Base-by-base conservation (phyloP, 805 yeast genomes). In the Yueomyces sp. region DNA sequence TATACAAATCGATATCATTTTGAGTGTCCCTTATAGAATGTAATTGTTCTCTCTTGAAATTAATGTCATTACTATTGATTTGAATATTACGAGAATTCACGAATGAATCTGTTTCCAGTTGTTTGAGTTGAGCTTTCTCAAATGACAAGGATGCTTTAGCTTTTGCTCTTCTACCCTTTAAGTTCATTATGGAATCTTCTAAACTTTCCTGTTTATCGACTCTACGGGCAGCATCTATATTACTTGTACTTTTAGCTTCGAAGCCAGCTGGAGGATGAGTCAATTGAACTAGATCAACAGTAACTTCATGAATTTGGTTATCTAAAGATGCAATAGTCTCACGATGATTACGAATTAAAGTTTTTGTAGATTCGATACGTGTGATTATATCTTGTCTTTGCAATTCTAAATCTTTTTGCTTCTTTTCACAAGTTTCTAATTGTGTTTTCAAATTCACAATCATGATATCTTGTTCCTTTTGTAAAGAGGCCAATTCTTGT, bases 311-410 rank as follows among this genome's bases (percentile, higher is more conserved):
- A 34, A 34, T 34, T 34, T 34, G 37, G 1, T 5, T 5, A 34
- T 34, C 37, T 9, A 34, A 59, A 36, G 56, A 59, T 11, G 50
- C 62, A 40, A 64, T 61, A n/a, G 56, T 54, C 8, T 50, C 55
- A 45, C 60, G 61, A 42, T 74, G 61, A 37, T 58, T 52, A 11
- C 63, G 65, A 37, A 66, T 52, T 1, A 56, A 51, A 4, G 46
- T 45, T 32, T 50, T 54, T 37, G 77, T 63, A 42, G 62, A 60
- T 33, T 63, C 72, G 49, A 78, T 67, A 54, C 74, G 68, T 28
- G 59, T 55, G 38, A 68, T 60, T 37, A 63, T 53, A 43, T 56
- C 57, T 44, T 58, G 60, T 40, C 61, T 59, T 42, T 66, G 65
- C 44, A 65, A 67, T 34, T 59, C 47, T 44, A 70, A 46, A 5